These are phyloP conservation scores for Candida sphagnicola DNA, from an alignment of 805 yeast genomes.

Conservation along the genomic window DNA sequence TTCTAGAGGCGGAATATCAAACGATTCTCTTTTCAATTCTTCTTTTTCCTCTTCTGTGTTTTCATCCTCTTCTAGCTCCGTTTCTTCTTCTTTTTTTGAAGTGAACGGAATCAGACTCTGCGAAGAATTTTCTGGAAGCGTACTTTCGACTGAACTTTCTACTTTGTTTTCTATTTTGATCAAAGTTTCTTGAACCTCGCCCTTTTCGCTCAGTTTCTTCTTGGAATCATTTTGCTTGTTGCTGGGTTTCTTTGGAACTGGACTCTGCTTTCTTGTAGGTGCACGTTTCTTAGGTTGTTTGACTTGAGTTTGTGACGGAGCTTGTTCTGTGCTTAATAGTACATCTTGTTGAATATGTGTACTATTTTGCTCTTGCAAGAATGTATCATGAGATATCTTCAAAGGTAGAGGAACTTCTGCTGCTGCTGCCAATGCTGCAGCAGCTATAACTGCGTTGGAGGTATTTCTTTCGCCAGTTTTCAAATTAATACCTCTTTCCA, in stretches of 20 bases:
- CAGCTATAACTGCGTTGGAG: conserved; percentile 65
- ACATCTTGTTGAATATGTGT: neutral
- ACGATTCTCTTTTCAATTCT: conserved; percentile 7
- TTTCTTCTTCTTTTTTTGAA: conserved; percentile 7
- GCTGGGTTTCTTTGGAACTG: no score
- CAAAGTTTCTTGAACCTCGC: no score
- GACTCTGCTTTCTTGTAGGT: neutral
- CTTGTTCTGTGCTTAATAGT: neutral
- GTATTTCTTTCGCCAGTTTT: conserved; percentile 30
- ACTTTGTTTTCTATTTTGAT: no score
- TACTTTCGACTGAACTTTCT: neutral
- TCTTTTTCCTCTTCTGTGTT: conserved; percentile 22
- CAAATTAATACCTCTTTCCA: conserved; percentile 34
- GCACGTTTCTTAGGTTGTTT: no score
- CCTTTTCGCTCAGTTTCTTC: no score
- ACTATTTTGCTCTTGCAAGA: neutral
- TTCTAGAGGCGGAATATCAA: conserved; percentile 28
- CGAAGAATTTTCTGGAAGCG: neutral
- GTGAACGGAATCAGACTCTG: neutral
- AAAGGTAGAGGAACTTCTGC: conserved; percentile 71
- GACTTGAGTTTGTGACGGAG: neutral
- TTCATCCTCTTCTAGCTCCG: conserved; percentile 18
- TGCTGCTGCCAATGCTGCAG: conserved; percentile 81
- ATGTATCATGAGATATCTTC: no score
- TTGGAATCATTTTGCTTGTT: no score